Base-by-base conservation (phyloP, 305 asterid species). In the Coffea humblotiana region DNA sequence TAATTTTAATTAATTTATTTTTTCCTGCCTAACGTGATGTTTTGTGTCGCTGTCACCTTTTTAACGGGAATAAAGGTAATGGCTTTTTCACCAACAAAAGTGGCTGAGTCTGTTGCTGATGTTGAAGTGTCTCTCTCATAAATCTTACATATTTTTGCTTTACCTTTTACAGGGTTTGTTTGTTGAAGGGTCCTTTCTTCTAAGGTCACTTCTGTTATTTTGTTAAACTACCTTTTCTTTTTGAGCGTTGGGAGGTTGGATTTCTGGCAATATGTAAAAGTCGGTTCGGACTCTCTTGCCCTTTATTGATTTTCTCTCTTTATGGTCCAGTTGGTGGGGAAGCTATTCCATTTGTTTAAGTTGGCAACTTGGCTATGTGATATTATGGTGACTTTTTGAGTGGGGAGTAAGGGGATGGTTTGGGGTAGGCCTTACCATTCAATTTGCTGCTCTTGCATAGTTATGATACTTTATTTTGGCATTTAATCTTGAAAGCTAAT, bases 71-170 rank as follows among this genome's bases (percentile, higher is more conserved):
- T 82, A 84, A 91, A 81, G 91, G 84, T 84, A 86, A 76, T 80
- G 79, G 81, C 86, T 85, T 92, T 89, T 83, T 85, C 87, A 87
- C 89, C 86, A 81, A 90, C 82, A 88, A 83, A 87, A 87, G 95
- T 87, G 91, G 90, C 86, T 21, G 14, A 51, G 52, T 82, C 71
- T 72, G 87, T 89, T 87, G 29, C 45, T 32, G 84, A 83, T 77
- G 83, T 81, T 88, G 90, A 88, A 75, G 81, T 84, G 90, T 89
- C 92, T 82, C 84, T 91, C 88, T 89, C 91, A 70, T 79, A 75
- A 85, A 80, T 83, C 88, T 87, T 71, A 0, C 80, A 54, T 29
- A 48, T 60, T 70, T 69, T 65, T 27, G 58, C 60, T 45, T 32
- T 61, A 40, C 65, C 68, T 79, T 69, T 69, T 69, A 72, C 81